Conservation (phyloP, 345 rosid genomes). For the Rhizophora apiculata region DNA sequence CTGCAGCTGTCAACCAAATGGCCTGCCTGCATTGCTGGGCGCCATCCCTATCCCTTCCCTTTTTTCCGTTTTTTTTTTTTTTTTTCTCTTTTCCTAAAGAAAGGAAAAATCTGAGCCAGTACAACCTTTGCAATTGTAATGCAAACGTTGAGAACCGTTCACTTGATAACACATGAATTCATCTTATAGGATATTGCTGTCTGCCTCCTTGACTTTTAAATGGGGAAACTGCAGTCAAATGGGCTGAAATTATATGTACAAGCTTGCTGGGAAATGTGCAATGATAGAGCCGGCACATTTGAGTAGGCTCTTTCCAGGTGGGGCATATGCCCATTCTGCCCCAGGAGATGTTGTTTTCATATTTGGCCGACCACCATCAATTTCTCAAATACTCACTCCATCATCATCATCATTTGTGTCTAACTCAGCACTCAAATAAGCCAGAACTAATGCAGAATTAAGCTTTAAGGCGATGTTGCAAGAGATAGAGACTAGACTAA, state of each 20-base stretch:
- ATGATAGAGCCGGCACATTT: not conserved
- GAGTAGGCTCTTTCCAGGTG: slow-evolving; percentile 13
- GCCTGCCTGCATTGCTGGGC: slow-evolving; percentile 22
- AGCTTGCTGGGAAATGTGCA: not conserved
- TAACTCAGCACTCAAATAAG: slow-evolving; percentile 1
- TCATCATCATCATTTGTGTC: not conserved
- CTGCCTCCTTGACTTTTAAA: too few species aligned
- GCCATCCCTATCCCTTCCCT: slow-evolving; percentile 16
- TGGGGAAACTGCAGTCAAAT: too few species aligned
- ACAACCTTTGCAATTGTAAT: slow-evolving; percentile 8
- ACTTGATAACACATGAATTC: not conserved
- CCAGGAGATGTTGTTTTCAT: slow-evolving; percentile 16
- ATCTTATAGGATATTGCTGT: not conserved
- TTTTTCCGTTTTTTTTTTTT: too few species aligned
- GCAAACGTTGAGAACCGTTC: slow-evolving; percentile 3
- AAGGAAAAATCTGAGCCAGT: slow-evolving; percentile 17
- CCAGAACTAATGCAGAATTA: slow-evolving; percentile 3
- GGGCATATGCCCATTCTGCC: slow-evolving; percentile 16
- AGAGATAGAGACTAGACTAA: slow-evolving; percentile 8
- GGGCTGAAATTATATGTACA: too few species aligned
- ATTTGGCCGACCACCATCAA: not conserved
- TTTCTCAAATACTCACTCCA: not conserved
- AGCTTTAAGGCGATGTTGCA: not conserved
- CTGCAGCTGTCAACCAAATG: slow-evolving; percentile 32
- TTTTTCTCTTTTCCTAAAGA: too few species aligned